phyloP scores from a whole-genome alignment of 2,329 filamentous ascomycete species.

The Colletotrichum siamense region DNA sequence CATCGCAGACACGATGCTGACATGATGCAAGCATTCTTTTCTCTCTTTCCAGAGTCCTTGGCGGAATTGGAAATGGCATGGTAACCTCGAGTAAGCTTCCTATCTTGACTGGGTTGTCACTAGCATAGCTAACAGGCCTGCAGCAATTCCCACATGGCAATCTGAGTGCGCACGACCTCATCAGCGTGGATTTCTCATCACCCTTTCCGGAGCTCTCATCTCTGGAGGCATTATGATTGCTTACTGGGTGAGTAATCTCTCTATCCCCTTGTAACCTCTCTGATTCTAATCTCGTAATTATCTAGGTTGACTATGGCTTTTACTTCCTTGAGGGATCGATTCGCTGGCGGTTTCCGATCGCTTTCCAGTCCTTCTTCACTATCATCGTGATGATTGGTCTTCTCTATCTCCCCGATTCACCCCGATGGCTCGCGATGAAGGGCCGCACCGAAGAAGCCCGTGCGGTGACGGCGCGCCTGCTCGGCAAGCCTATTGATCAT shows the following conservation, averaged over 20 bases:
- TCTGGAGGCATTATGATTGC: constrained; percentile 34
- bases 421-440: constrained; percentile 41
- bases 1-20: not conserved
- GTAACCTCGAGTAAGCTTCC: constrained; percentile 28
- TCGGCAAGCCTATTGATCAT: constrained; percentile 29
- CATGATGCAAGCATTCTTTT: not conserved
- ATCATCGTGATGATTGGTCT: constrained; percentile 36
- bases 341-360: constrained; percentile 38
- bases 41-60: not conserved
- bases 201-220: constrained; percentile 31
- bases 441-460: constrained; percentile 31
- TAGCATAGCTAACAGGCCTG: not conserved
- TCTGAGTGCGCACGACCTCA: constrained; percentile 32
- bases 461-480: constrained; percentile 27
- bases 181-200: constrained; percentile 31
- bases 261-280: not conserved
- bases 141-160: constrained; percentile 32
- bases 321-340: constrained; percentile 33
- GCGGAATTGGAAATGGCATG: constrained; percentile 33
- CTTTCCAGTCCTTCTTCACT: constrained; percentile 34
- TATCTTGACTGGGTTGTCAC: not conserved
- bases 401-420: constrained; percentile 38
- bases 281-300: not conserved
- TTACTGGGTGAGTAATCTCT: constrained; percentile 30
- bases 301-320: constrained; percentile 25